Percentiles rank a stretch among this genome's conserved stretches.
phyloP scores from a whole-genome alignment of 2,329 filamentous ascomycete species.

The Fusarium coffeatum region DNA sequence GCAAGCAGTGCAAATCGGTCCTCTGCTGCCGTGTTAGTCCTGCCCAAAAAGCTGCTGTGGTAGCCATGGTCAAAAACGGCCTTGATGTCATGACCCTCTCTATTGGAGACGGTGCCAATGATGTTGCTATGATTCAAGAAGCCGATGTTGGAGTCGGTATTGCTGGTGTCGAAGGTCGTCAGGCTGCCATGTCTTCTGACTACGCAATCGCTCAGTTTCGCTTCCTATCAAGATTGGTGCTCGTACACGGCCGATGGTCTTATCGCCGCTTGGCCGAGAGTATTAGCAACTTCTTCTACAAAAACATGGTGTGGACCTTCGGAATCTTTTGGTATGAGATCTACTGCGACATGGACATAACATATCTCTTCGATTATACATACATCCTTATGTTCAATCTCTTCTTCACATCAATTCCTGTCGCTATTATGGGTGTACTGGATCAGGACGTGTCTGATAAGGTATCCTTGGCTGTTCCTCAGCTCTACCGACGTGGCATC shows the following conservation, averaged over 20 bases:
- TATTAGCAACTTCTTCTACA: slow-evolving; percentile 99
- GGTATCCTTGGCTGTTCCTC: slow-evolving; percentile 92
- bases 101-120: slow-evolving; percentile 93
- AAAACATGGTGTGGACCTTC: slow-evolving; percentile 99
- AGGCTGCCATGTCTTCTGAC: slow-evolving; percentile 95
- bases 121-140: slow-evolving; percentile 98
- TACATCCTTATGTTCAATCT: slow-evolving; percentile 98
- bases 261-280: slow-evolving; percentile 92
- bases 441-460: slow-evolving; percentile 97
- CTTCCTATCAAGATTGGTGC: slow-evolving; percentile 83
- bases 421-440: slow-evolving; percentile 94
- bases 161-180: slow-evolving; percentile 89
- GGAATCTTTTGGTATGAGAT: slow-evolving; percentile 98
- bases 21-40: slow-evolving; percentile 98
- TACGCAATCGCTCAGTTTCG: slow-evolving; percentile 96
- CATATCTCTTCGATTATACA: slow-evolving; percentile 96
- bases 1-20: slow-evolving; percentile 96
- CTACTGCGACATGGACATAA: slow-evolving; percentile 94
- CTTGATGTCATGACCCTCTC: slow-evolving; percentile 96
- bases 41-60: slow-evolving; percentile 96
- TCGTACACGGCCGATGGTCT: slow-evolving; percentile 96
- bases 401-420: slow-evolving; percentile 93
- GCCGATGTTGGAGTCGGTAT: slow-evolving; percentile 97
- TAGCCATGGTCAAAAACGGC: slow-evolving; percentile 93
- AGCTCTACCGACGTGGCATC: slow-evolving; percentile 94